These are phyloP conservation scores for Deinandra increscens DNA, from an alignment of 129 eudicot species.

Conservation along the genomic window DNA sequence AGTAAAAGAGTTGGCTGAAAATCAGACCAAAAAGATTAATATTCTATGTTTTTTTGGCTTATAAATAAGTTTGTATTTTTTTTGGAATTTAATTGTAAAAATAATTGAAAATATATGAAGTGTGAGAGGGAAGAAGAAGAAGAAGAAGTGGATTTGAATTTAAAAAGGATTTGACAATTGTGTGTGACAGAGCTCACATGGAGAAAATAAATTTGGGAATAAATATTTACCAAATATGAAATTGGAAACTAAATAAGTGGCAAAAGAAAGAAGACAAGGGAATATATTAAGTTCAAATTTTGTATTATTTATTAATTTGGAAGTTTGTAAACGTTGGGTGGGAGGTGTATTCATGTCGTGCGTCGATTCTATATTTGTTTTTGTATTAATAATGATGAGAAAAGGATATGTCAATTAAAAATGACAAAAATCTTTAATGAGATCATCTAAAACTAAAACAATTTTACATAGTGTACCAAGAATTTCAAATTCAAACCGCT, in stretches of 20 bases:
- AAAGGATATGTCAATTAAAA: not conserved
- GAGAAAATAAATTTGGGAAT: conserved; percentile 15
- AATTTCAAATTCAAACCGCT: too few species aligned
- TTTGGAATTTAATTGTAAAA: not conserved
- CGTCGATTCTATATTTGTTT: not conserved
- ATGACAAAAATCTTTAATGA: not conserved
- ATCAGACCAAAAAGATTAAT: conserved; percentile 1
- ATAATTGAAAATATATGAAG: conserved; percentile 8
- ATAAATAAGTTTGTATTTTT: too few species aligned
- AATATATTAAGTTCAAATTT: conserved; percentile 1
- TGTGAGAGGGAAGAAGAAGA: conserved; percentile 6
- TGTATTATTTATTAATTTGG: conserved; percentile 21
- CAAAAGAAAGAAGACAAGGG: not conserved
- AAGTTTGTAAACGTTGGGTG: conserved; percentile 18
- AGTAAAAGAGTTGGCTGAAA: conserved; percentile 22
- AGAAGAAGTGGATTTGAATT: conserved; percentile 15
- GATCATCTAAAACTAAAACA: not conserved
- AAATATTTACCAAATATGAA: conserved; percentile 14
- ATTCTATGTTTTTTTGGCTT: not conserved
- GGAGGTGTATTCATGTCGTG: conserved; percentile 8
- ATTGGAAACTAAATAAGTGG: conserved; percentile 8
- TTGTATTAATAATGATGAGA: not conserved
- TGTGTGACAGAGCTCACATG: conserved; percentile 36
- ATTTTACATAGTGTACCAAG: not conserved
- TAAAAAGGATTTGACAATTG: conserved; percentile 16